Evolutionary conservation across 164 flowering plant species (phyloP), one percentile per base, ranked within the genome.

Genomic region (Dillenia turbinata): DNA sequence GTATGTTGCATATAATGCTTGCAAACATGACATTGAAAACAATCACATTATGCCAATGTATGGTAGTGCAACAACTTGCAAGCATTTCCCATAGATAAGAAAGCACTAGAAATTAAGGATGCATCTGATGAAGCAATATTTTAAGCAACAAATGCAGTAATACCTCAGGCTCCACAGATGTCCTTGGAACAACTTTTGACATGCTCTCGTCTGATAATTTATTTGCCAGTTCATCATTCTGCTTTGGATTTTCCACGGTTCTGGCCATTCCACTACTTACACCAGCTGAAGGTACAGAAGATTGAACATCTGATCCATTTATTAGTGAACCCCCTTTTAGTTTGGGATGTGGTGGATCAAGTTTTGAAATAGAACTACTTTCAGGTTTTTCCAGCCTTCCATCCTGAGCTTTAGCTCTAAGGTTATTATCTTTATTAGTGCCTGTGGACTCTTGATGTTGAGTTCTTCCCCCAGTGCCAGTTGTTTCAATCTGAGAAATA

Each of bases 151-250:
- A 33, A 33, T 33, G 40, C 40, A 33, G 40, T 33, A 33, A 47
- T 79, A 95, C 99, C 97, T 91, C 96, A 58, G 84, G 49, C 54
- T 88, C 96, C 6, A 73, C 59, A 53, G 81, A 60, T 49, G 53
- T 59, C 75, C 77, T 89, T 13, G 75, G 33, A 47, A 74, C 55
- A 69, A 64, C 67, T 78, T 85, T 87, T 33, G 63, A 58, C 10
- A 40, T 33, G 72, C 63, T 82, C 19, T 92, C 98, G 66, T 92
- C 98, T 45, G 24, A 17, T 24, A 61, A 19, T 62, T 78, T 82
- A 61, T 68, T 79, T 15, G 73, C 44, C 52, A 74, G 67, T 56
- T 88, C 96, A 64, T 81, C 90, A 24, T 56, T n/a, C 51, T 69
- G 84, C 57, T 83, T 90, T 56, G 73, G 81, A 75, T 63, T 72